These are phyloP conservation scores for Phaeosphaeria sp. DNA, from an alignment of 2,329 filamentous ascomycete genomes.

Conservation along the genomic window DNA sequence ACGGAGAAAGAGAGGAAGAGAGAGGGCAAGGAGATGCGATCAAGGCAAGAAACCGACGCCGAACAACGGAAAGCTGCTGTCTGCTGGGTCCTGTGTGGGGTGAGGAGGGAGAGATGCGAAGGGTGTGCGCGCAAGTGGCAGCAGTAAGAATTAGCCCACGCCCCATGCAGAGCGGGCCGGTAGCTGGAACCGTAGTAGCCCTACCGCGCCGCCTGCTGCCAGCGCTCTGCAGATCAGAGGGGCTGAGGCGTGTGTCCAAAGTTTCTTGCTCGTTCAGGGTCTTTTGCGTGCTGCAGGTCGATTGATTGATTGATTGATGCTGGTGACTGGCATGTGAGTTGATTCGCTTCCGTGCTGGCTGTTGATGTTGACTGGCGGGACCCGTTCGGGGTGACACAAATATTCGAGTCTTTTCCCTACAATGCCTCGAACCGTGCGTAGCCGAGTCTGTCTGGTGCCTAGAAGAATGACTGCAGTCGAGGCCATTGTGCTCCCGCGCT, in stretches of 20 bases:
- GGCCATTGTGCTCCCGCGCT: background rate
- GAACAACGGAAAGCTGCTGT: constrained; percentile 41
- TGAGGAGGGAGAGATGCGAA: constrained; percentile 37
- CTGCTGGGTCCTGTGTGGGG: constrained; percentile 42
- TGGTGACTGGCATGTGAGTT: no score
- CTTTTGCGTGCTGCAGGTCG: background rate
- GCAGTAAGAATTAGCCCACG: constrained; percentile 23
- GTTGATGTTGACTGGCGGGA: background rate
- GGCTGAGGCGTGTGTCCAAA: background rate
- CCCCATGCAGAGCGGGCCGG: constrained; percentile 17
- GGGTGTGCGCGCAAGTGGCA: constrained; percentile 23
- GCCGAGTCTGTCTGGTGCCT: no score
- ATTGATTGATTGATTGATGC: background rate
- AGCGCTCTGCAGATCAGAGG: constrained; percentile 3
- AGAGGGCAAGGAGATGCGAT: constrained; percentile 46
- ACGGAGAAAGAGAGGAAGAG: constrained; percentile 44
- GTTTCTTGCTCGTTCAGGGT: background rate
- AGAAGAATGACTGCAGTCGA: no score
- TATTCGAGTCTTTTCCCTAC: background rate
- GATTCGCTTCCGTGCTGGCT: background rate
- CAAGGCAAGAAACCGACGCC: constrained; percentile 43
- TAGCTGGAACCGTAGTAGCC: constrained; percentile 14
- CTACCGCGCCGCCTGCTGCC: constrained; percentile 4
- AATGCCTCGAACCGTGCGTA: background rate
- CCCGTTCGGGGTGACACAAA: background rate